A percentile compares a stretch with the other conserved stretches of the same genome.
Conservation (phyloP, 2,329 filamentous ascomycete species). For the Neoascochyta sp. region DNA sequence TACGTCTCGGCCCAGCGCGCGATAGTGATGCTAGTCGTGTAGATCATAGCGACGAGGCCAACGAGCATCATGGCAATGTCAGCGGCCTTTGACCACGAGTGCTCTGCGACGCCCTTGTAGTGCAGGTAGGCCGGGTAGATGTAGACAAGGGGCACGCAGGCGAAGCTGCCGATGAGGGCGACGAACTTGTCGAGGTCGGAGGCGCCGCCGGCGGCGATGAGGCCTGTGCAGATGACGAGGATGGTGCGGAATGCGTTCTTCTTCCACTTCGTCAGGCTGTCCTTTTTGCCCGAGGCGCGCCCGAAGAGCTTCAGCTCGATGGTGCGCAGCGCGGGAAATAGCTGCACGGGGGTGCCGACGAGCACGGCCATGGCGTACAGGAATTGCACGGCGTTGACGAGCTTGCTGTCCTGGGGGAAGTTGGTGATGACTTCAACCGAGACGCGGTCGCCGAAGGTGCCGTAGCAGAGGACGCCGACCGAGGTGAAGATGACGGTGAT, state of each 20-base stretch:
- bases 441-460: conserved; percentile 65
- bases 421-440: conserved; percentile 74
- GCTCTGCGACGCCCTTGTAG: conserved; percentile 62
- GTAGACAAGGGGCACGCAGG: conserved; percentile 72
- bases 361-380: conserved; percentile 70
- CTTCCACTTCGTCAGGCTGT: conserved; percentile 66
- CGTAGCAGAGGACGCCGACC: conserved; percentile 69
- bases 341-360: conserved; percentile 69
- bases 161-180: conserved; percentile 68
- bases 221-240: conserved; percentile 57
- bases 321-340: conserved; percentile 70
- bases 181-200: conserved; percentile 72
- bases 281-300: conserved; percentile 63
- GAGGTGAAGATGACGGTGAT: conserved; percentile 71
- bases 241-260: conserved; percentile 65
- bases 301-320: conserved; percentile 66
- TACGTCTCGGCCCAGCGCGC: conserved; percentile 33
- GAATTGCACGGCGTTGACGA: conserved; percentile 75
- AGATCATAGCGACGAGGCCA: conserved; percentile 68
- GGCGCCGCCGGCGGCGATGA: conserved; percentile 61
- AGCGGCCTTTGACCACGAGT: conserved; percentile 52
- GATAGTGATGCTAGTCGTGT: conserved; percentile 64
- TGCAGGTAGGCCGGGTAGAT: conserved; percentile 72
- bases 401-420: conserved; percentile 64
- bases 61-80: conserved; percentile 62